phyloP scores from a whole-genome alignment of 2,329 filamentous ascomycete species.

The Tolypocladium cylindrosporum region DNA sequence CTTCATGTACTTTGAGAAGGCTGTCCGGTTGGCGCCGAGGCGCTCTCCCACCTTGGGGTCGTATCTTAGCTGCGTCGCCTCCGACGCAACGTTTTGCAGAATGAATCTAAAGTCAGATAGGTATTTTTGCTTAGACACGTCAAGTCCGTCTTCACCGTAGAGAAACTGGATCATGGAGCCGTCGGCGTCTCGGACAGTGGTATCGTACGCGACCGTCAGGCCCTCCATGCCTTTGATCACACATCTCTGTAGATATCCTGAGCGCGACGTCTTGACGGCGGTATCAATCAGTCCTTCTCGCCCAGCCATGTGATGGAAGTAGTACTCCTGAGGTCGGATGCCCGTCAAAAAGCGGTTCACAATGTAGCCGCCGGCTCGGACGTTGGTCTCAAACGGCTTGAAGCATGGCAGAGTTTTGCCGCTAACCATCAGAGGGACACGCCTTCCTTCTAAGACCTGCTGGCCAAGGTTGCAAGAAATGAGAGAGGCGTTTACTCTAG shows the following conservation, averaged over 20 bases:
- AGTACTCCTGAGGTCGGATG: constrained; percentile 94
- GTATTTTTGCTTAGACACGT: constrained; percentile 90
- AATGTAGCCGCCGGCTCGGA: constrained; percentile 87
- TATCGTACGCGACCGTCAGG: constrained; percentile 83
- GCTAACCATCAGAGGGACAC: constrained; percentile 95
- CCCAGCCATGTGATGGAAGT: constrained; percentile 99
- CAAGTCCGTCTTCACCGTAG: constrained; percentile 92
- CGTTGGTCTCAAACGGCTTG: constrained; percentile 78
- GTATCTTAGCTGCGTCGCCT: constrained; percentile 68
- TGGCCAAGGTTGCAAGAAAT: constrained; percentile 98
- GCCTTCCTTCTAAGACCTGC: constrained; percentile 86
- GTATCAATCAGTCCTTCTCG: constrained; percentile 98
- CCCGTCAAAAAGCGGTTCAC: constrained; percentile 96
- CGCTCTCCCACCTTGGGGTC: constrained; percentile 35
- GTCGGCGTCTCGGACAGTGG: constrained; percentile 86
- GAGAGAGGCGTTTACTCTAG: constrained; percentile 85
- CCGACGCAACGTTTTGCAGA: constrained; percentile 72
- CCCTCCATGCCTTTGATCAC: constrained; percentile 99
- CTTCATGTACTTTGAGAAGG: constrained; percentile 71
- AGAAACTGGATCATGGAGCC: constrained; percentile 90
- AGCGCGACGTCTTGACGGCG: constrained; percentile 94
- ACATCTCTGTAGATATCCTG: constrained; percentile 92
- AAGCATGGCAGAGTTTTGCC: constrained; percentile 95
- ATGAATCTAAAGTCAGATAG: constrained; percentile 85
- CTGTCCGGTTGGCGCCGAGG: constrained; percentile 41